Evolutionary conservation across 768 basidiomycete genomes (phyloP).

Genomic region (Gloeostereum incarnatum): DNA sequence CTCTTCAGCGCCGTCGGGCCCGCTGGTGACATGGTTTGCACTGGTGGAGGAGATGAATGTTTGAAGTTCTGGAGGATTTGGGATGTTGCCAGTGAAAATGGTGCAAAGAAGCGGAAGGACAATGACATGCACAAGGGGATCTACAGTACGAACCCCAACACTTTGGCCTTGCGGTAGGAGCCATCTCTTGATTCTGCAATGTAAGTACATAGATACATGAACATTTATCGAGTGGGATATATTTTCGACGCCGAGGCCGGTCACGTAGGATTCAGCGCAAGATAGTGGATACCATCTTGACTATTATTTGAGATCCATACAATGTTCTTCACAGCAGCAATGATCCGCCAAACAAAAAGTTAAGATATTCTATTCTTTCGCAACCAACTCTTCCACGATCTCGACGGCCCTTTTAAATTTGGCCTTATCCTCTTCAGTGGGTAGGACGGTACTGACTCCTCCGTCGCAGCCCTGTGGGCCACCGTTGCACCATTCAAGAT

Average conservation of each 20-base stretch:
- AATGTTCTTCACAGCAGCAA: too few relatives aligned
- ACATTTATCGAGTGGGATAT: too few relatives aligned
- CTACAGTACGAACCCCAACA: conserved; percentile 40
- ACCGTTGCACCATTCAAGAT: conserved; percentile 38
- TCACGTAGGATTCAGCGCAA: too few relatives aligned
- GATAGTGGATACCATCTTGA: too few relatives aligned
- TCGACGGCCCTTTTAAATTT: conserved; percentile 63
- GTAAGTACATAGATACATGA: too few relatives aligned
- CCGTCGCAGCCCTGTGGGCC: conserved; percentile 1
- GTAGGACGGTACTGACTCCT: conserved; percentile 34
- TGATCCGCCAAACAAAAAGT: too few relatives aligned
- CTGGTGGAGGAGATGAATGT: conserved; percentile 92
- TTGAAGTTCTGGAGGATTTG: conserved; percentile 93
- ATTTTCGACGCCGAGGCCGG: too few relatives aligned
- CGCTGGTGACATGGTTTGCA: conserved; percentile 85
- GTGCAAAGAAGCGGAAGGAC: conserved; percentile 43
- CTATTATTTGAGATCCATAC: too few relatives aligned
- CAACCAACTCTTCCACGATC: conserved; percentile 51
- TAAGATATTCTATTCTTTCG: too few relatives aligned
- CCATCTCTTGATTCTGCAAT: too few relatives aligned
- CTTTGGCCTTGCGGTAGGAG: conserved; percentile 34
- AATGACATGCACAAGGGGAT: conserved; percentile 25
- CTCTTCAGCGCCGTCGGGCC: conserved; percentile 81
- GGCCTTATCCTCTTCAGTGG: conserved; percentile 53
- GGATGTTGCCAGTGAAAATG: conserved; percentile 42